Conservation (phyloP, 2,329 filamentous ascomycete species). For the Xylaria multiplex region DNA sequence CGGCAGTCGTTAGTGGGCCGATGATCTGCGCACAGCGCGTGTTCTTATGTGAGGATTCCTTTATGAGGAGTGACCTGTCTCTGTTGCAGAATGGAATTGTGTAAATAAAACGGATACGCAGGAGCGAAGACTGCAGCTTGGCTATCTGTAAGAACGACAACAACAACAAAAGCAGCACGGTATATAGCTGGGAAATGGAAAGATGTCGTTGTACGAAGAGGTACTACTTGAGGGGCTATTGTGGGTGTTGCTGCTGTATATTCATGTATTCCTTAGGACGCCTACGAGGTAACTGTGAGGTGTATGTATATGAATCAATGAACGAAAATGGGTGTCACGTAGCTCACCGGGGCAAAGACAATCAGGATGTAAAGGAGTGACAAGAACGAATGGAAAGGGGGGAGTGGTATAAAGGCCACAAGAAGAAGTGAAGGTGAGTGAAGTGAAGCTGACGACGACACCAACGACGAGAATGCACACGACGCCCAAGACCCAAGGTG, state of each 20-base stretch:
- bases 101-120: constrained; percentile 5
- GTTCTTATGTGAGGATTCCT: neutral
- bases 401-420: neutral
- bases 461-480: constrained; percentile 16
- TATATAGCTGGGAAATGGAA: neutral
- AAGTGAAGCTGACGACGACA: constrained; percentile 30
- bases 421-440: constrained; percentile 5
- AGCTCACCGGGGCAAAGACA: constrained; percentile 16
- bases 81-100: constrained; percentile 4
- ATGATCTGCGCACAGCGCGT: constrained; percentile 13
- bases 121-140: neutral
- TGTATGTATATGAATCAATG: constrained; percentile 25
- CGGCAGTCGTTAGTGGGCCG: constrained; percentile 2
- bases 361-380: constrained; percentile 32
- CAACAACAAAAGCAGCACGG: neutral
- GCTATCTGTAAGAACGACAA: neutral
- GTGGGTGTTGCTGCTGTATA: constrained; percentile 4
- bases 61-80: constrained; percentile 1
- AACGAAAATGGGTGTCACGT: constrained; percentile 24
- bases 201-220: neutral
- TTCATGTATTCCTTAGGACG: constrained; percentile 23
- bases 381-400: constrained; percentile 23
- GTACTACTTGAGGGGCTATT: constrained; percentile 14
- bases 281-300: constrained; percentile 20
- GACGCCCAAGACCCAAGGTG: constrained; percentile 1